These are phyloP conservation scores for Fusarium foetens DNA, from an alignment of 2,329 filamentous ascomycete genomes.

Conservation along the genomic window DNA sequence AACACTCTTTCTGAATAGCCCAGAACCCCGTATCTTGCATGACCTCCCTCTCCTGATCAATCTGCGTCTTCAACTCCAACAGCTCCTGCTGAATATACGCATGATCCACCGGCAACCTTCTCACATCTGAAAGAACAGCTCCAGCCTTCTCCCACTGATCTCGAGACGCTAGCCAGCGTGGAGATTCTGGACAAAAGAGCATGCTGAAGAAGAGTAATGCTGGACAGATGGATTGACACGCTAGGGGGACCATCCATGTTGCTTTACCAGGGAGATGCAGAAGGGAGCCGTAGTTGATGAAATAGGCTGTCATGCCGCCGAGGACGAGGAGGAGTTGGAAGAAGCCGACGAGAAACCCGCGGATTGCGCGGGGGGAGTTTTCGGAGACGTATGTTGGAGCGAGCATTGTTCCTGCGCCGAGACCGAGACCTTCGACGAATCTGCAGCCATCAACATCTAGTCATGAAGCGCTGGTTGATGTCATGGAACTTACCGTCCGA, in stretches of 20 bases:
- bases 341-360: slow-evolving; percentile 68
- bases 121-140: slow-evolving; percentile 29
- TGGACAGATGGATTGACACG: slow-evolving; percentile 65
- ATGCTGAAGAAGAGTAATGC: slow-evolving; percentile 63
- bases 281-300: slow-evolving; percentile 64
- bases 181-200: slow-evolving; percentile 66
- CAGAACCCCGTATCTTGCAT: slow-evolving; percentile 38
- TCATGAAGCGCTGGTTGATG: background rate
- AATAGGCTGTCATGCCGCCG: slow-evolving; percentile 63
- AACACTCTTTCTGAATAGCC: slow-evolving; percentile 38
- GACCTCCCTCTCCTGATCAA: slow-evolving; percentile 34
- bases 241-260: slow-evolving; percentile 59
- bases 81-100: slow-evolving; percentile 40
- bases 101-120: slow-evolving; percentile 29
- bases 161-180: slow-evolving; percentile 66
- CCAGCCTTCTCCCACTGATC: slow-evolving; percentile 63
- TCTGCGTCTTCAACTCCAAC: slow-evolving; percentile 25
- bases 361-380: slow-evolving; percentile 67
- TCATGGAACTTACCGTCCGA: slow-evolving; percentile 36
- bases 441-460: background rate
- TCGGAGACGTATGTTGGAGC: slow-evolving; percentile 70
- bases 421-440: slow-evolving; percentile 63
- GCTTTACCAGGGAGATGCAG: slow-evolving; percentile 48
- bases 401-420: slow-evolving; percentile 64
- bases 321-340: slow-evolving; percentile 68